These are phyloP conservation scores for Fusarium pseudoanthophilum DNA, from an alignment of 2,329 filamentous ascomycete species.

Conservation along the genomic window DNA sequence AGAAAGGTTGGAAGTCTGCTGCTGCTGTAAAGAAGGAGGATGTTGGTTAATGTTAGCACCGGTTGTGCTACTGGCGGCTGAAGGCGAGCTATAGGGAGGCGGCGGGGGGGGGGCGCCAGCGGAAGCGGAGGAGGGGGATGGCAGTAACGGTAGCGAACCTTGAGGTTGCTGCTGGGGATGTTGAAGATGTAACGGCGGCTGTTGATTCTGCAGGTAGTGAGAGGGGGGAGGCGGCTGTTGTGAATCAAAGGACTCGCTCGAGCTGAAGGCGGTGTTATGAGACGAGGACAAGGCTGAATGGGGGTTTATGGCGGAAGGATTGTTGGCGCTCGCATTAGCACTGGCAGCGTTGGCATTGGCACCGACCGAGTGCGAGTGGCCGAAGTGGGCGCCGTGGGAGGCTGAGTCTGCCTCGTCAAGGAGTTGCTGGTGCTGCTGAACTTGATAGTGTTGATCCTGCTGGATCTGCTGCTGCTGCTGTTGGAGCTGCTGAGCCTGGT, in stretches of 20 bases:
- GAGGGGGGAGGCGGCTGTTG: slow-evolving; percentile 37
- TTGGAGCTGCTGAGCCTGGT: slow-evolving; percentile 19
- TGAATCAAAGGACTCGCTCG: slow-evolving; percentile 59
- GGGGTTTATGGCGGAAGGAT: slow-evolving; percentile 47
- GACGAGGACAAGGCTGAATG: slow-evolving; percentile 58
- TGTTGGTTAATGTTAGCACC: slow-evolving; percentile 42
- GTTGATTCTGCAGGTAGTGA: slow-evolving; percentile 46
- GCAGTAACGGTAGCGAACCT: slow-evolving; percentile 33
- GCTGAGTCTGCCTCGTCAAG: slow-evolving; percentile 45
- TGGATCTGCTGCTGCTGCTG: background rate
- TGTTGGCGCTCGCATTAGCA: slow-evolving; percentile 31
- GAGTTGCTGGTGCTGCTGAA: slow-evolving; percentile 35
- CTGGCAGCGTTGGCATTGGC: slow-evolving; percentile 18
- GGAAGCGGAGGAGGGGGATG: slow-evolving; percentile 32
- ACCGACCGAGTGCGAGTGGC: slow-evolving; percentile 24
- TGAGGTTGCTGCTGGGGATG: slow-evolving; percentile 38
- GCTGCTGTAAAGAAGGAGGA: slow-evolving; percentile 46
- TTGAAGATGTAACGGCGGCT: slow-evolving; percentile 41
- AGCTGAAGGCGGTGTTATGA: slow-evolving; percentile 55
- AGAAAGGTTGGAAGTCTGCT: slow-evolving; percentile 42
- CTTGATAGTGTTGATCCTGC: slow-evolving; percentile 38
- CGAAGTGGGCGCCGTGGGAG: slow-evolving; percentile 42
- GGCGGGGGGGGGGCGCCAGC: slow-evolving; percentile 42
- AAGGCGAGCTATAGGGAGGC: slow-evolving; percentile 47
- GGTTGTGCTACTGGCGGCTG: slow-evolving; percentile 40